These are phyloP conservation scores for Monocercomonoides exilis DNA, from an alignment of 78 protist species.

Conservation along the genomic window DNA sequence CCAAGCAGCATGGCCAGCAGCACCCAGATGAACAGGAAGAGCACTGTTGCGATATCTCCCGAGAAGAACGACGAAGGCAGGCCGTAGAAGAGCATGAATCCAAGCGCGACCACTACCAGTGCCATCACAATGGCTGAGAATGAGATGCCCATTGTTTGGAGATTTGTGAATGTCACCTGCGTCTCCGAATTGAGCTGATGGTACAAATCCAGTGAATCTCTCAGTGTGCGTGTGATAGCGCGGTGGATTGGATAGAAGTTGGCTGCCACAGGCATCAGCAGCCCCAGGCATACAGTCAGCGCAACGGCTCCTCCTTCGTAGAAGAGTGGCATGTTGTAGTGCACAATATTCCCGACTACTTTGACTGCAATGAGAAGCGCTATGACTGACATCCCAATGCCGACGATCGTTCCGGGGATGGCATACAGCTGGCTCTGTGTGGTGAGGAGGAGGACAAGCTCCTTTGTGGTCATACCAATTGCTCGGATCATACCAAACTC, in stretches of 20 bases:
- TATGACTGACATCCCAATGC: conserved; percentile 23
- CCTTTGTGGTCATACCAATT: conserved; percentile 52
- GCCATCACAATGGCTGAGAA: not conserved
- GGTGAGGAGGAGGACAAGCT: conserved; percentile 18
- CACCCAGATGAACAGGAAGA: not conserved
- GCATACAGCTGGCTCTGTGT: not conserved
- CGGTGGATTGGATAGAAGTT: conserved; percentile 41
- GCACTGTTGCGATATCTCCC: not conserved
- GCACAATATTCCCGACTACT: not conserved
- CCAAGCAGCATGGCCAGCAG: not conserved
- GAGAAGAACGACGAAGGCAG: not conserved
- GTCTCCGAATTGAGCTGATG: conserved; percentile 59
- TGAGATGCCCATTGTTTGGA: conserved; percentile 60
- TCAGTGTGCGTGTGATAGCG: conserved; percentile 55
- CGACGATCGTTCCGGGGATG: conserved; percentile 50
- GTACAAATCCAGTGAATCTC: conserved; percentile 71
- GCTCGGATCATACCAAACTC: conserved; percentile 86
- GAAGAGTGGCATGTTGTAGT: not conserved
- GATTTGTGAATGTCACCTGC: conserved; percentile 45
- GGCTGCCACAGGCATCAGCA: conserved; percentile 37
- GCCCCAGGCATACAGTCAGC: conserved; percentile 22
- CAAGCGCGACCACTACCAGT: not conserved
- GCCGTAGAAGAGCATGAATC: not conserved
- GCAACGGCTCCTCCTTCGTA: not conserved
- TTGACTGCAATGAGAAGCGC: not conserved